These are phyloP conservation scores for Suhomyces xylopsoci DNA, from an alignment of 805 yeast genomes.

Conservation along the genomic window DNA sequence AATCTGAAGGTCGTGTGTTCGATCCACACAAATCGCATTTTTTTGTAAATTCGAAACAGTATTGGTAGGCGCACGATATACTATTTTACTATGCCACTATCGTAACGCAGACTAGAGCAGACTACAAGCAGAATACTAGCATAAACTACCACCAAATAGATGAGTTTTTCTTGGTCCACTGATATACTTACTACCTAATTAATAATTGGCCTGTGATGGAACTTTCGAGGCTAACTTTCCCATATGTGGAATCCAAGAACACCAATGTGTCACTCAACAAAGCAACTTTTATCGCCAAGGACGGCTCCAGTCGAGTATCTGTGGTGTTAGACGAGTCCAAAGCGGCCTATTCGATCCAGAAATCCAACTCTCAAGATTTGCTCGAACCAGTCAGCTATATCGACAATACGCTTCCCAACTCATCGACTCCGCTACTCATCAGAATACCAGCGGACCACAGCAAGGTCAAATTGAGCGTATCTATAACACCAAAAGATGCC, in stretches of 20 bases:
- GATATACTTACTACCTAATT: not conserved
- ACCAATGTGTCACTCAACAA: constrained; percentile 18
- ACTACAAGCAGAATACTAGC: too few species aligned
- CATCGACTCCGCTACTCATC: constrained; percentile 29
- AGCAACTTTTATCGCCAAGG: constrained; percentile 25
- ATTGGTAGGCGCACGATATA: not conserved
- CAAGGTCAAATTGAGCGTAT: constrained; percentile 28
- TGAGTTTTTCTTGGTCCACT: too few species aligned
- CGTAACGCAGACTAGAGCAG: too few species aligned
- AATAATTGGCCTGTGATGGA: not conserved
- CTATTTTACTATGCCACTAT: not conserved
- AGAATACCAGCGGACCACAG: constrained; percentile 20
- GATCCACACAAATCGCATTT: constrained; percentile 18
- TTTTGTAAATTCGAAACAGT: not conserved
- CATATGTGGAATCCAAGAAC: constrained; percentile 17
- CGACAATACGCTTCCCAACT: constrained; percentile 8
- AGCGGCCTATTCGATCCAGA: constrained; percentile 17
- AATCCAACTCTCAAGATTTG: not conserved
- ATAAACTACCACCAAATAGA: too few species aligned
- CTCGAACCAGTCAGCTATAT: constrained; percentile 23
- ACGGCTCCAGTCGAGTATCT: constrained; percentile 20
- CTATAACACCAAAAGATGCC: constrained; percentile 14
- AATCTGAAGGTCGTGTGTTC: constrained; percentile 19
- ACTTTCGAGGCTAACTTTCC: constrained; percentile 23
- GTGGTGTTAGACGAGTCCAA: constrained; percentile 17